Evolutionary conservation across 306 rosid species (phyloP).

Genomic region (Quercus rubra): DNA sequence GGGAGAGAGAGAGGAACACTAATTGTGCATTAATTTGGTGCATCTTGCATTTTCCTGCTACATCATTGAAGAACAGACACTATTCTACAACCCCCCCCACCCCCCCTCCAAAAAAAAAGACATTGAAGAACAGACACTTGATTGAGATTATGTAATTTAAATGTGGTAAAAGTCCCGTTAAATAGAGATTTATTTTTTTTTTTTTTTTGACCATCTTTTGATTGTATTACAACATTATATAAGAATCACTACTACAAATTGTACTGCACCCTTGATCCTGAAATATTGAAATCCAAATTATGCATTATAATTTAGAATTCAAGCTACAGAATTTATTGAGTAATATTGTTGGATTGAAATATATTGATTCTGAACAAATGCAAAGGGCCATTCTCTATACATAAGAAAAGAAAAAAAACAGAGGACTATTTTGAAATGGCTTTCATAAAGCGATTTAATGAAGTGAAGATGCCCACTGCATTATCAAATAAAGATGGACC

Average conservation of each 20-base stretch:
- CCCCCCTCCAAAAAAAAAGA: too few relatives aligned
- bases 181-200: too few relatives aligned
- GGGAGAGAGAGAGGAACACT: neutral
- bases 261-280: too few relatives aligned
- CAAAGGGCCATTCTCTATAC: neutral
- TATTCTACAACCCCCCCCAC: too few relatives aligned
- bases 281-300: neutral
- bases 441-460: conserved; percentile 82
- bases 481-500: conserved; percentile 60
- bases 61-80: neutral
- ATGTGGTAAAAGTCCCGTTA: neutral
- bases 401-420: neutral
- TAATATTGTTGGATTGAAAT: neutral
- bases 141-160: neutral
- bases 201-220: too few relatives aligned
- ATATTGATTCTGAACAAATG: neutral
- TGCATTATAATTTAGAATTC: neutral
- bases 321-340: neutral
- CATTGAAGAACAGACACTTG: neutral
- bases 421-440: conserved; percentile 44
- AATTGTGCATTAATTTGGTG: neutral
- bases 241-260: too few relatives aligned
- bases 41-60: neutral
- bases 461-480: conserved; percentile 82
- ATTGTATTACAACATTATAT: too few relatives aligned